Evolutionary conservation across 176 grass and related monocot species (phyloP), one percentile per base, ranked within the genome.

Genomic region (Cenchrus purpureus): DNA sequence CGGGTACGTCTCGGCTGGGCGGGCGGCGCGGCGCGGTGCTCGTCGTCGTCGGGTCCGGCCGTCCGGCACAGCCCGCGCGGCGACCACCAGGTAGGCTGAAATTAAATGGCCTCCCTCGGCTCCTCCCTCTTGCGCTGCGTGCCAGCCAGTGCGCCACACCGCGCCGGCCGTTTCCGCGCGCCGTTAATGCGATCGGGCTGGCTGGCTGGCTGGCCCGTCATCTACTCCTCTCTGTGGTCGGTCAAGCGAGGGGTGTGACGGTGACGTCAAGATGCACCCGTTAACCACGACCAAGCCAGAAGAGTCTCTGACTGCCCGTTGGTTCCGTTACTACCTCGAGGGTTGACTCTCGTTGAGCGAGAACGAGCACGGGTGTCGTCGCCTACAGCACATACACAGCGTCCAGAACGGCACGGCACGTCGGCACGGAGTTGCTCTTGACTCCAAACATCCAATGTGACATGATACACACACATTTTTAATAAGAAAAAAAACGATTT

Each of bases 61-160:
- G 37, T 10, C 48, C 48, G 46, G 0, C 48, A 25, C 48, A 4
- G 3, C 48, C 12, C 53, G 13, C 52, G 12, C 3, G 14, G 34
- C 86, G 73, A 4, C 68, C 17, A 82, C 79, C 73, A 90, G 83
- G 57, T 72, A 4, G 40, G 16, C 79, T 20, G 25, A 25, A 31
- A 86, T 82, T 86, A 1, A 90, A 82, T 86, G 11, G 83, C 88
- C 79, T 86, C 87, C 75, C 46, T 20, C 1, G 11, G 11, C 44
- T 45, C 16, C 37, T 40, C 19, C 16, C 3, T 22, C 20, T 40
- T 10, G 67, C 11, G 11, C 77, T 43, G 22, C 15, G 68, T 74
- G 57, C 82, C 10, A 51, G 4, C 4, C 4, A 4, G 37, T 40
- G 37, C 37, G 37, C 37, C 10, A 51, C 49, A 10, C 9, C 81